phyloP scores from a whole-genome alignment of 139 green algal genomes.

The Haematococcus sp. region DNA sequence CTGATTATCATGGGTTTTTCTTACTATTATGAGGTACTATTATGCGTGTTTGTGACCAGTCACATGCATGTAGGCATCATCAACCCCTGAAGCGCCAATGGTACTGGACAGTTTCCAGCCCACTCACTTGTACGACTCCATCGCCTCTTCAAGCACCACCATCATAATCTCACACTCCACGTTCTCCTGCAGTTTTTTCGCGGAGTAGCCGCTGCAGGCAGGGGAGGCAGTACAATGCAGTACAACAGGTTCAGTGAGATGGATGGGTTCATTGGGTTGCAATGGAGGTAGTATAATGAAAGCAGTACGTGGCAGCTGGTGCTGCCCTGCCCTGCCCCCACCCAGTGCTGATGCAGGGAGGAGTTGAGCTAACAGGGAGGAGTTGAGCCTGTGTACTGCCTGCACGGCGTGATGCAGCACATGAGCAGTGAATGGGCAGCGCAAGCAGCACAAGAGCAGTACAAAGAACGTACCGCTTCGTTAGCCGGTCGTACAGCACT shows the following conservation, averaged over 20 bases:
- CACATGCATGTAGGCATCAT: not conserved
- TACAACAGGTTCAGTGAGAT: no score
- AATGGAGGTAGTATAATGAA: no score
- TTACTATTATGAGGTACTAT: not conserved
- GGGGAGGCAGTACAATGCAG: no score
- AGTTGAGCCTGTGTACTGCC: no score
- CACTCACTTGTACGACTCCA: conserved; percentile 85
- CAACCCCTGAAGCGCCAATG: not conserved
- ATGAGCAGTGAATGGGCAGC: not conserved
- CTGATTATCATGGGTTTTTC: not conserved
- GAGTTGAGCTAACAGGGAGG: no score
- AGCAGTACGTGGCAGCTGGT: no score
- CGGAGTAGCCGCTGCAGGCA: conserved; percentile 68
- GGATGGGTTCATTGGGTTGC: no score
- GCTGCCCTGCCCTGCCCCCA: no score
- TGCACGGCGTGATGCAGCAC: no score
- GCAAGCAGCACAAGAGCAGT: not conserved
- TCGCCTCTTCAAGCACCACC: conserved; percentile 90
- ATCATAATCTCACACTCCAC: conserved; percentile 99
- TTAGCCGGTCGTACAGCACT: conserved; percentile 84
- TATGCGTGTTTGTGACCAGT: no score
- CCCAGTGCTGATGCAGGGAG: no score
- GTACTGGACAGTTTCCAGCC: no score
- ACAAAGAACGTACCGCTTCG: conserved; percentile 44
- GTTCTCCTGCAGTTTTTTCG: conserved; percentile 92